Conservation (phyloP, 345 rosid species). For the Mallotus nudiflorus region DNA sequence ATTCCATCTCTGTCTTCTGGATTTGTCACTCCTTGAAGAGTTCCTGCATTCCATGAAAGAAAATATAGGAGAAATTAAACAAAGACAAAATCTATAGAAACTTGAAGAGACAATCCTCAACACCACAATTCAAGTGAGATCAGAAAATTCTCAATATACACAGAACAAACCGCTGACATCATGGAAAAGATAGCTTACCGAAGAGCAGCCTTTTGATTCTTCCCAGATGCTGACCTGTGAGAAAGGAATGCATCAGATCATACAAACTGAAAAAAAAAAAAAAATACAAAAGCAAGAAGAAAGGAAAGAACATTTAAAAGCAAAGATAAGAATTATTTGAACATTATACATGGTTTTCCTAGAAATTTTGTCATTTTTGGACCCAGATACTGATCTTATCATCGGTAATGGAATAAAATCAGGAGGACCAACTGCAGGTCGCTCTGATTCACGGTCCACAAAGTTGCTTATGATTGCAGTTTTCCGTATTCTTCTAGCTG, state of each 20-base stretch:
- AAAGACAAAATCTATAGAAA: neutral
- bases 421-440: constrained; percentile 61
- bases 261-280: neutral
- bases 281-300: neutral
- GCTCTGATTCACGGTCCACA: constrained; percentile 83
- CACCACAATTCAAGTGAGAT: neutral
- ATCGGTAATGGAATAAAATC: constrained; percentile 49
- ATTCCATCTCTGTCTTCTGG: constrained; percentile 14
- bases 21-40: constrained; percentile 23
- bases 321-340: neutral
- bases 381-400: constrained; percentile 33
- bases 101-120: neutral
- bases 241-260: constrained; percentile 10
- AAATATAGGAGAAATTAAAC: constrained; percentile 5
- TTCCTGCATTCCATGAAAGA: constrained; percentile 26
- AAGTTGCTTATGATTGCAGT: constrained; percentile 64
- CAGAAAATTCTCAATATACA: neutral
- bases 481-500: constrained; percentile 52
- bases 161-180: neutral
- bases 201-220: constrained; percentile 25
- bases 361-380: constrained; percentile 34
- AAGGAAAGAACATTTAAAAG: neutral
- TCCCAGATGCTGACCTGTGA: constrained; percentile 36
- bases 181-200: constrained; percentile 26
- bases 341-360: constrained; percentile 52